phyloP scores from a whole-genome alignment of 345 rosid genomes.

The Eucalyptus regnans region DNA sequence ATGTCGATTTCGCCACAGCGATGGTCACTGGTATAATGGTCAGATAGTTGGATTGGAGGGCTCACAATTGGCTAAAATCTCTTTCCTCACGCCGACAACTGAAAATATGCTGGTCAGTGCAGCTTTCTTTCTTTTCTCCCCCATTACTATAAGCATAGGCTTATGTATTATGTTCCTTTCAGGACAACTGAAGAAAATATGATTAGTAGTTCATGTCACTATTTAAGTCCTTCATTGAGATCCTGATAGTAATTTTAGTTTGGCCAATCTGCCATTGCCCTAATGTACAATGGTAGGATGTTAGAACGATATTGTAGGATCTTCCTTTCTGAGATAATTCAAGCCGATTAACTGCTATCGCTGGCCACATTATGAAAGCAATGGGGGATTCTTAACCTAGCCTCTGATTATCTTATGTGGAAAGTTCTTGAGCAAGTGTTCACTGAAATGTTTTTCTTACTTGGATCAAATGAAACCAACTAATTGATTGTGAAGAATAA shows the following conservation, averaged over 20 bases:
- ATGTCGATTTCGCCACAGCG: constrained; percentile 56
- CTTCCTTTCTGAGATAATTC: not conserved
- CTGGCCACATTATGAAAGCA: not conserved
- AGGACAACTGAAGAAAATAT: not conserved
- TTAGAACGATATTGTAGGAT: not conserved
- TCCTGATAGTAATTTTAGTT: not conserved
- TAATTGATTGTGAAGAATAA: not conserved
- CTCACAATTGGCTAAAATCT: constrained; percentile 46
- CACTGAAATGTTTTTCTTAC: not conserved
- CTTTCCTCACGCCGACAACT: constrained; percentile 79
- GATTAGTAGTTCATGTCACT: not conserved
- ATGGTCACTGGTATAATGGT: constrained; percentile 97
- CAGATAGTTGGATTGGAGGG: constrained; percentile 46
- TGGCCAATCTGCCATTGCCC: not conserved
- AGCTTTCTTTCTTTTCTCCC: not conserved
- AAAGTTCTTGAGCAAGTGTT: not conserved
- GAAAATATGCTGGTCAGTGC: constrained; percentile 77
- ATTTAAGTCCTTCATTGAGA: not conserved
- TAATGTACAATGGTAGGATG: not conserved
- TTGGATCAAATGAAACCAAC: not conserved
- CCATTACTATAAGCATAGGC: not conserved
- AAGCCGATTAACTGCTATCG: not conserved
- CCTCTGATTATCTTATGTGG: not conserved
- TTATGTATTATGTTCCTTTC: not conserved
- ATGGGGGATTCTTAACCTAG: not conserved